phyloP scores from a whole-genome alignment of 306 rosid species.

The Castanospermum australe region DNA sequence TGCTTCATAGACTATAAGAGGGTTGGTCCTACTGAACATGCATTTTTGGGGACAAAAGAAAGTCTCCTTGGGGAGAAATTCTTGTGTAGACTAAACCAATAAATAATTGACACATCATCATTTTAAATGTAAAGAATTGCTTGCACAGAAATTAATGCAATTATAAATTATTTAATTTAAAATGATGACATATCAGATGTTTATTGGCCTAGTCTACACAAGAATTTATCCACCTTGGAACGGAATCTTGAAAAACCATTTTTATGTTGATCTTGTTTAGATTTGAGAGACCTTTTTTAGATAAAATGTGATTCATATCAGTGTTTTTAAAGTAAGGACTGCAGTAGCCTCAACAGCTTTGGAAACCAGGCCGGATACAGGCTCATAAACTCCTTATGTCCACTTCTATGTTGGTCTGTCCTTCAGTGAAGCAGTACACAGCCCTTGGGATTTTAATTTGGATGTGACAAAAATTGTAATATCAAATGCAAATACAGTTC shows the following conservation, averaged over 20 bases:
- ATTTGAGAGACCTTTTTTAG: neutral
- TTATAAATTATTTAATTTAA: too few species aligned
- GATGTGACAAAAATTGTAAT: neutral
- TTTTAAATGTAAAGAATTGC: too few species aligned
- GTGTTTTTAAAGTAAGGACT: neutral
- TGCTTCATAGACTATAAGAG: neutral
- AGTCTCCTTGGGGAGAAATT: neutral
- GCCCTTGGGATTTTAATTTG: neutral
- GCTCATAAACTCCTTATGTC: neutral
- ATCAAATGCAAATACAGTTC: neutral
- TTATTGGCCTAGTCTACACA: too few species aligned
- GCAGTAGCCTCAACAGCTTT: neutral
- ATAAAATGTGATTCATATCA: neutral
- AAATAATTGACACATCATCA: too few species aligned
- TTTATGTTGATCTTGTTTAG: neutral
- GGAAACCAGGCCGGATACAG: neutral
- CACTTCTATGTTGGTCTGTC: neutral
- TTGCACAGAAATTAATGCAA: too few species aligned
- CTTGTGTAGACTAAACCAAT: too few species aligned
- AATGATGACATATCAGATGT: too few species aligned
- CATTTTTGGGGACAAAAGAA: neutral
- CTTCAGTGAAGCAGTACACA: neutral
- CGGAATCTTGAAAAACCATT: neutral
- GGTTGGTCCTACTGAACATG: neutral
- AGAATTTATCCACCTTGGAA: too few species aligned